phyloP scores from a whole-genome alignment of 768 basidiomycete species.

The Imleria badia region DNA sequence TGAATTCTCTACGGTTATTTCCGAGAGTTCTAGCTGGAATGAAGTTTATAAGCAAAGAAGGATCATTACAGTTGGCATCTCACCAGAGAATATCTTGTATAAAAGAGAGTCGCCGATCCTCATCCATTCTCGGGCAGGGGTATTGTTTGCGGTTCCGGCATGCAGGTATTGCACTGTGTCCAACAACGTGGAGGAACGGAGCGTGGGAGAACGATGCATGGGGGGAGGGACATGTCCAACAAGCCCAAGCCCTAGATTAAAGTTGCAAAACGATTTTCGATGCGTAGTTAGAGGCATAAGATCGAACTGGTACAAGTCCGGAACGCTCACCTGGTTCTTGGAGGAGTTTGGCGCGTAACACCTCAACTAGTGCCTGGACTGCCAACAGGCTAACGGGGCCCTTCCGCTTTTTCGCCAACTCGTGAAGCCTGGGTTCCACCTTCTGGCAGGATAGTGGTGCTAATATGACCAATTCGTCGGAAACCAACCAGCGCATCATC shows the following conservation, averaged over 20 bases:
- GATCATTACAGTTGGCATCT: not conserved
- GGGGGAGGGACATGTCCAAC: not conserved
- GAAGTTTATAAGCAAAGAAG: not conserved
- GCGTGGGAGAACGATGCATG: constrained; percentile 4
- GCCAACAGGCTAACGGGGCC: constrained; percentile 17
- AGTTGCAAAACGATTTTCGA: not conserved
- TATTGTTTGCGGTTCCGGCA: constrained; percentile 1
- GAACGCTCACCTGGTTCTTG: constrained; percentile 10
- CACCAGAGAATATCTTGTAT: constrained; percentile 6
- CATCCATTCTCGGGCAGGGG: constrained; percentile 7
- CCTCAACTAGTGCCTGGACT: constrained; percentile 19
- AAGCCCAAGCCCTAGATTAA: not conserved
- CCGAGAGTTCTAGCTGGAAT: constrained; percentile 1
- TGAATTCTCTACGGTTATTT: not conserved
- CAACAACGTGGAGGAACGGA: constrained; percentile 2
- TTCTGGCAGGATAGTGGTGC: not conserved
- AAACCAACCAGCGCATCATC: not conserved
- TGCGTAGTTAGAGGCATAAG: not conserved
- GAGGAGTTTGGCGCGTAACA: constrained; percentile 7
- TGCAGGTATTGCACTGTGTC: constrained; percentile 2
- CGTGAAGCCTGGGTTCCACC: constrained; percentile 3
- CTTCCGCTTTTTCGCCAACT: not conserved
- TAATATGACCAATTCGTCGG: not conserved
- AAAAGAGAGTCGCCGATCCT: constrained; percentile 8
- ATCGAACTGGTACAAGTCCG: too few species aligned